Evolutionary conservation across 2,329 filamentous ascomycete species (phyloP).

Genomic region (Xylaria arbuscula): DNA sequence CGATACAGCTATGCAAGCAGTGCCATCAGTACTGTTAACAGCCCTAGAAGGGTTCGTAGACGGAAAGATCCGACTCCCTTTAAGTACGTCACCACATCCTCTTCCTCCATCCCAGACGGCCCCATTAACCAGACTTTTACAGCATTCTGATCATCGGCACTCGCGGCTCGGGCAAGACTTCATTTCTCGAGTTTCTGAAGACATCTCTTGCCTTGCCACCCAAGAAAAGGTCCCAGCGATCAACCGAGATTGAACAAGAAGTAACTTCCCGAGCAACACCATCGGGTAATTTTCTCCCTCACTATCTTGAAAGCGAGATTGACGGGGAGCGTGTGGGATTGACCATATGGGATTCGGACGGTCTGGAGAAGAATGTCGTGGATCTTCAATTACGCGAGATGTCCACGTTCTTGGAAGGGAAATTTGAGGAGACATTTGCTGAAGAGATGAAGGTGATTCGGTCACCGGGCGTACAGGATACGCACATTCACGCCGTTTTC

Average conservation of each 20-base stretch:
- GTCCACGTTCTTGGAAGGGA: conserved; percentile 92
- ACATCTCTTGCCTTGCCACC: conserved; percentile 84
- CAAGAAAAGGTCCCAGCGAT: conserved; percentile 74
- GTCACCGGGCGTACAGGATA: conserved; percentile 91
- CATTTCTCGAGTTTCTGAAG: conserved; percentile 95
- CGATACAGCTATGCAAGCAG: conserved; percentile 97
- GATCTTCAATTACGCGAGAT: conserved; percentile 95
- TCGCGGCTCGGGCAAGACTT: conserved; percentile 90
- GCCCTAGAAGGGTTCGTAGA: conserved; percentile 88
- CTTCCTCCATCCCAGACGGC: background rate
- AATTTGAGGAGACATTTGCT: conserved; percentile 96
- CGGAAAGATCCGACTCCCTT: conserved; percentile 98
- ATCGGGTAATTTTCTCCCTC: conserved; percentile 80
- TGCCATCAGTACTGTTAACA: conserved; percentile 90
- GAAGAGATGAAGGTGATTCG: conserved; percentile 98
- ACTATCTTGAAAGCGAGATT: conserved; percentile 94
- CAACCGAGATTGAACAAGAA: conserved; percentile 65
- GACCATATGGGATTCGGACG: conserved; percentile 96
- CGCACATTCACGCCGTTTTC: conserved; percentile 96
- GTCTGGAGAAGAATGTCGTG: conserved; percentile 92
- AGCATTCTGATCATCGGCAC: conserved; percentile 93
- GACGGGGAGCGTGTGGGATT: conserved; percentile 91
- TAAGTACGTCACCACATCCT: conserved; percentile 75
- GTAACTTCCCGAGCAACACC: conserved; percentile 64
- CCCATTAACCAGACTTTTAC: conserved; percentile 36